Evolutionary conservation across 768 basidiomycete genomes (phyloP).

Genomic region (Candolleomyces efflorescens): DNA sequence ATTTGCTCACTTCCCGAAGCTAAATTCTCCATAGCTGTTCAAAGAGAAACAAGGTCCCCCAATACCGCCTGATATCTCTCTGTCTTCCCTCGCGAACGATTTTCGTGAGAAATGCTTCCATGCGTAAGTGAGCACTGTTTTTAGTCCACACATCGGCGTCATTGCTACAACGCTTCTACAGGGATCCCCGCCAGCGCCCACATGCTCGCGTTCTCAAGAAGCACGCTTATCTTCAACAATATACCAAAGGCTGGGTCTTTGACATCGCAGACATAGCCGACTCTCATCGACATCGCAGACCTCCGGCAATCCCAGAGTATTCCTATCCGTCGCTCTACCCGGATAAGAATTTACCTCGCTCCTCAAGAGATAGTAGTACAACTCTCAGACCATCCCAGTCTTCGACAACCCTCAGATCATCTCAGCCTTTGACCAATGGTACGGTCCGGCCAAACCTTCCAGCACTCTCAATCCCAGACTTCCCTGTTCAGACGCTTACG

Average conservation of each 20-base stretch:
- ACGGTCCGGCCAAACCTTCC: too few species aligned
- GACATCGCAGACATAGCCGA: constrained; percentile 5
- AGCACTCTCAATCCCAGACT: too few species aligned
- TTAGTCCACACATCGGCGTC: not conserved
- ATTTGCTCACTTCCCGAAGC: not conserved
- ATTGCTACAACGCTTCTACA: not conserved
- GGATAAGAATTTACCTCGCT: too few species aligned
- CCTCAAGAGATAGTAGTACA: too few species aligned
- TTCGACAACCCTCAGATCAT: too few species aligned
- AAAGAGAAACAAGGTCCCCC: not conserved
- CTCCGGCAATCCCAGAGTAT: too few species aligned
- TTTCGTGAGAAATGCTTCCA: constrained; percentile 1
- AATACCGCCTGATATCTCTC: not conserved
- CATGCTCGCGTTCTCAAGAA: constrained; percentile 2
- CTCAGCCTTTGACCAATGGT: too few species aligned
- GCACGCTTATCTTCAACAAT: constrained; percentile 4
- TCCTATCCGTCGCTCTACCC: too few species aligned
- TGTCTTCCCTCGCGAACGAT: not conserved
- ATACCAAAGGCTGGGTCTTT: not conserved
- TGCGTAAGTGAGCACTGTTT: not conserved
- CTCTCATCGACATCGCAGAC: not conserved
- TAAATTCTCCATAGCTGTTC: constrained; percentile 1
- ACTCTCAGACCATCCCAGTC: too few species aligned
- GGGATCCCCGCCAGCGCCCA: constrained; percentile 6
- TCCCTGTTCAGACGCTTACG: not conserved